Percentiles rank a stretch among this genome's conserved stretches.
Evolutionary conservation across 495 filamentous ascomycete species (phyloP).

Genomic region (Neurospora terricola): DNA sequence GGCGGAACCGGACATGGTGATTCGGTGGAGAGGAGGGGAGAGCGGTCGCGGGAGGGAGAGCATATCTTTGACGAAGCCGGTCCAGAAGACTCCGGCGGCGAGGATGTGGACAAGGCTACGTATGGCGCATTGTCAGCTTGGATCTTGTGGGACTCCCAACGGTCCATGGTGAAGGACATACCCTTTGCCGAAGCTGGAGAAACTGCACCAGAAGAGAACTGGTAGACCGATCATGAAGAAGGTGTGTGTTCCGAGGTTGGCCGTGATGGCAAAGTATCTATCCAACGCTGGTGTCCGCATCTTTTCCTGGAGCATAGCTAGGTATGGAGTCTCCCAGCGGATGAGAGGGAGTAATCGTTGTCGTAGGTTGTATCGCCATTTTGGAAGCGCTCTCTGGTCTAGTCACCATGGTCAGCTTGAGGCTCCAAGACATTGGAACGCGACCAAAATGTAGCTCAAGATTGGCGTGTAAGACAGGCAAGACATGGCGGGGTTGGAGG

Average conservation of each 20-base stretch:
- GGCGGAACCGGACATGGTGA: conserved; percentile 92
- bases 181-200: conserved; percentile 70
- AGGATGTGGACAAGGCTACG: conserved; percentile 77
- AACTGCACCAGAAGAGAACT: conserved; percentile 92
- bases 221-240: conserved; percentile 95
- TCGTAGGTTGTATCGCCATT: conserved; percentile 82
- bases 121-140: conserved; percentile 7
- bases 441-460: not conserved
- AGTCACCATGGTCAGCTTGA: not conserved
- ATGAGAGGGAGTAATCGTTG: conserved; percentile 76
- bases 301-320: conserved; percentile 72
- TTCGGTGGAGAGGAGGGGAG: conserved; percentile 85
- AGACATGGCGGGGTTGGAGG: not conserved
- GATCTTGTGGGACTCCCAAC: not conserved
- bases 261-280: conserved; percentile 91
- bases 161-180: conserved; percentile 45
- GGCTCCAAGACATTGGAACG: not conserved
- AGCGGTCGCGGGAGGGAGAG: conserved; percentile 89
- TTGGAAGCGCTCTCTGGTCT: conserved; percentile 77
- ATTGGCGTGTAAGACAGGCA: not conserved
- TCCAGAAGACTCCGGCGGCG: conserved; percentile 83
- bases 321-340: conserved; percentile 90
- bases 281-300: conserved; percentile 74
- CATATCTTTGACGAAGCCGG: conserved; percentile 88
- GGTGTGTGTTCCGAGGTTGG: conserved; percentile 95